A percentile compares a stretch with the other conserved stretches of the same genome.
phyloP scores from a whole-genome alignment of 306 rosid species.

The Mimosa pudica region DNA sequence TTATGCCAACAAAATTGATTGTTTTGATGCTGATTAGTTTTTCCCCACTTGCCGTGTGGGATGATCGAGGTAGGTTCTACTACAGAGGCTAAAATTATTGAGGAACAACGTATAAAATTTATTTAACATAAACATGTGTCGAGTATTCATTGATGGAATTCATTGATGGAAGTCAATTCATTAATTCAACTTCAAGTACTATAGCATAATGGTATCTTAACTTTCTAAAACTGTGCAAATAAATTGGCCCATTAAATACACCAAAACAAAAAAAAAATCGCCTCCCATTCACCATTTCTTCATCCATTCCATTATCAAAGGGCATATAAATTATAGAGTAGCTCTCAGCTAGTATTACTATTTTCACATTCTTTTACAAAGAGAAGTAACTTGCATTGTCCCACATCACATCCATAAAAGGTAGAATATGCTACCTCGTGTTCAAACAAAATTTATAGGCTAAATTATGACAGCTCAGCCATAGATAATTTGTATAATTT shows the following conservation, averaged over 20 bases:
- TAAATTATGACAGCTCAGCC: too few species aligned
- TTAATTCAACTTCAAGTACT: not conserved
- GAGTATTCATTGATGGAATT: too few species aligned
- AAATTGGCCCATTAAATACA: not conserved
- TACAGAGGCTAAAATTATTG: not conserved
- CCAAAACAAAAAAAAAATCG: not conserved
- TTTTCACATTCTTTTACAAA: too few species aligned
- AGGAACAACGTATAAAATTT: not conserved
- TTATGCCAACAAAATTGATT: not conserved
- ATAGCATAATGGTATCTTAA: not conserved
- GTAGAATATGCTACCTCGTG: too few species aligned
- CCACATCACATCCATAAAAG: too few species aligned
- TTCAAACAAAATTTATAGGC: too few species aligned
- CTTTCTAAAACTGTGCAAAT: not conserved
- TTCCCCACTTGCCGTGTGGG: not conserved
- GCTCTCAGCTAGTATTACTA: too few species aligned
- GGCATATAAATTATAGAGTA: not conserved
- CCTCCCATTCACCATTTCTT: not conserved
- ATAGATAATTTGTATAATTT: too few species aligned
- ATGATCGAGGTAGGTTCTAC: not conserved
- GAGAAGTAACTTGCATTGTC: too few species aligned
- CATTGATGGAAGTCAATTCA: not conserved
- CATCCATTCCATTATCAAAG: not conserved
- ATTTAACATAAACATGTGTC: not conserved
- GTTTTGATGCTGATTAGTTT: not conserved